These are phyloP conservation scores for Aspergillus tanneri DNA, from an alignment of 2,329 filamentous ascomycete genomes.

Conservation along the genomic window DNA sequence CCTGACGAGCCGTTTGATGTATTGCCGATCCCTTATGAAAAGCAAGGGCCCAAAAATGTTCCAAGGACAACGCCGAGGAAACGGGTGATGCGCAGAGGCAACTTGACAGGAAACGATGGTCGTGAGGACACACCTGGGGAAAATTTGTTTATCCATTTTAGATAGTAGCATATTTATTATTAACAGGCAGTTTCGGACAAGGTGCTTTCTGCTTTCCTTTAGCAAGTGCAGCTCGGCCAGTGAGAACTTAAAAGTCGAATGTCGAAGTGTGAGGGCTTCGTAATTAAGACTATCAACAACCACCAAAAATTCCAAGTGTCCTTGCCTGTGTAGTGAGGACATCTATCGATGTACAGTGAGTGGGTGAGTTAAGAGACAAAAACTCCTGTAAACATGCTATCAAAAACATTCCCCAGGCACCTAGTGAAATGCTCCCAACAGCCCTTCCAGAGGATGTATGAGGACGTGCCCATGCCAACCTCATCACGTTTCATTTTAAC, in stretches of 20 bases:
- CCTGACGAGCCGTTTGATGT: constrained; percentile 9
- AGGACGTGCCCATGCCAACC: too few relatives aligned
- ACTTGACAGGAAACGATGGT: too few relatives aligned
- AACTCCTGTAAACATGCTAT: background rate
- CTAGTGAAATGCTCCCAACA: background rate
- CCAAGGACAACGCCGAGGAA: background rate
- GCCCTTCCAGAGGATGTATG: background rate
- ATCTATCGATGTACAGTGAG: background rate
- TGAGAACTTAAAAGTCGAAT: too few relatives aligned
- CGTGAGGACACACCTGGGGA: too few relatives aligned
- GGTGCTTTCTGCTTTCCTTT: too few relatives aligned
- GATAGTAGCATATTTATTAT: constrained; percentile 26
- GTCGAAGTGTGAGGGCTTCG: too few relatives aligned
- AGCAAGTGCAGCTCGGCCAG: too few relatives aligned
- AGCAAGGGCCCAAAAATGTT: background rate
- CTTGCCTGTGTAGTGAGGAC: background rate
- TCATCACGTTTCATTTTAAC: too few relatives aligned
- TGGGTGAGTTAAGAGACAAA: background rate
- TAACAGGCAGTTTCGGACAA: constrained; percentile 12
- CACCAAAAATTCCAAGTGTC: too few relatives aligned
- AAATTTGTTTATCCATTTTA: constrained; percentile 25
- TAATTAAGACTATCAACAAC: too few relatives aligned
- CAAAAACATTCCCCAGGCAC: background rate
- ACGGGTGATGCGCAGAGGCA: too few relatives aligned
- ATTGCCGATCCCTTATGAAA: constrained; percentile 11